Base-by-base conservation (phyloP, 768 basidiomycete species). In the Pholiota conissans region DNA sequence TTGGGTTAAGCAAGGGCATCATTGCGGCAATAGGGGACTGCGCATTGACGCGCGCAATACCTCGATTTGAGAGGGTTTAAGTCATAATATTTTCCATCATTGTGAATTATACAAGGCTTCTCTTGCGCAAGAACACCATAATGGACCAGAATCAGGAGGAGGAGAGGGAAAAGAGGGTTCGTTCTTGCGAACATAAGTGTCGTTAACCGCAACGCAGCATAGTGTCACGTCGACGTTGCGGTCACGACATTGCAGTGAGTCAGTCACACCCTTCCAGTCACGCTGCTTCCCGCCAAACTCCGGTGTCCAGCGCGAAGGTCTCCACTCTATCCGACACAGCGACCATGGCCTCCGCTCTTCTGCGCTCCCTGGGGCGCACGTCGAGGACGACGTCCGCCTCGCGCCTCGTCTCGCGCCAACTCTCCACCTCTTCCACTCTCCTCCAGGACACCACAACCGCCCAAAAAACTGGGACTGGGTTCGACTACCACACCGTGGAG, bases 401-500 rank as follows among this genome's bases (percentile, higher is more conserved):
- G 20, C 61, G 66, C 26, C 59, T 71, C 20, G 51, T 73, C 20
- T 69, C 65, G 39, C 75, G 78, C 34, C 73, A 69, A 61, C 62
- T 81, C 48, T 73, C 79, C 40, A 63, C 74, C 37, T 73, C 79
- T 16, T 46, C 73, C 46, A 55, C 60, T n/a, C 50, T 62, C 16
- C 63, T 62, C 29, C 69, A 71, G 61, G 62, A 62, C 10, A 67
- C 78, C 61, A 58, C 54, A 56, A 48, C 68, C 8, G 63, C 63
- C 7, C 70, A 66, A 48, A 84, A 78, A 75, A 80, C 74, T 62
- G 77, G 78, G 2, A 80, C 74, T 62, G 77, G 78, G 2, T 83
- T 85, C 65, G 85, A 87, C 51, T 84, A 84, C 49, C 88, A 91
- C 56, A 79, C 85, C 13, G 91, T 92, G 48, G 93, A 95, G 73